These are phyloP conservation scores for Pseudozyma sp. DNA, from an alignment of 1,284 basidiomycete species.

Conservation along the genomic window DNA sequence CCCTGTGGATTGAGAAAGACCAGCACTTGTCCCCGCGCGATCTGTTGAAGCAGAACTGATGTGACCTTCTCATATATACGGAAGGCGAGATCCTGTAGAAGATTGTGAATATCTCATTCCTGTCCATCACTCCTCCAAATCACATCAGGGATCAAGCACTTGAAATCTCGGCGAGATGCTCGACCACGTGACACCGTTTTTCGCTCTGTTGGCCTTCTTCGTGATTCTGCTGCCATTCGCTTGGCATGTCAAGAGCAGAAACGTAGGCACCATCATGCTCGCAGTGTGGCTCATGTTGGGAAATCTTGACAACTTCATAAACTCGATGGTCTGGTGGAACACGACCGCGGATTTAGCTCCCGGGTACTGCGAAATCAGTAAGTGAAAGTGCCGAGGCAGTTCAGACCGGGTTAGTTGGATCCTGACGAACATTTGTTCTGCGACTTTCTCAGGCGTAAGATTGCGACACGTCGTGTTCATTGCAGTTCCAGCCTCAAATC, in stretches of 20 bases:
- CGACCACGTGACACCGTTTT: conserved; percentile 19
- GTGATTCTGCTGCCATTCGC: conserved; percentile 14
- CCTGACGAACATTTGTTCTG: not conserved
- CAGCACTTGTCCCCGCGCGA: too few species aligned
- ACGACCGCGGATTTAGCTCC: conserved; percentile 6
- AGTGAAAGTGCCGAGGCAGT: conserved; percentile 1
- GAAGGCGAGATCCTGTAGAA: not conserved
- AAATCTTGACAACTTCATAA: conserved; percentile 23
- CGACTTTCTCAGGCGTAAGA: conserved; percentile 10
- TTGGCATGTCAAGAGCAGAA: conserved; percentile 24
- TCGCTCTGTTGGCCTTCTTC: conserved; percentile 4
- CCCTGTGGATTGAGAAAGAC: too few species aligned
- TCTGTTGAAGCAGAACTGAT: too few species aligned
- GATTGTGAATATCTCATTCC: not conserved
- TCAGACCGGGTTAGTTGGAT: not conserved
- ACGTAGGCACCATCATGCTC: conserved; percentile 16
- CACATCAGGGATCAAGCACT: too few species aligned
- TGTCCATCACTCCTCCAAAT: too few species aligned
- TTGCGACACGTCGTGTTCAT: conserved; percentile 11
- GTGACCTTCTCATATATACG: not conserved
- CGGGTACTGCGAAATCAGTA: conserved; percentile 23
- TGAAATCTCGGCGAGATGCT: conserved; percentile 15
- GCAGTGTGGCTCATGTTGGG: conserved; percentile 13
- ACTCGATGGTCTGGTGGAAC: conserved; percentile 18
- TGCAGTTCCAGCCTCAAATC: conserved; percentile 23